A percentile compares a stretch with the other conserved stretches of the same genome.
Evolutionary conservation across 495 filamentous ascomycete species (phyloP).

Genomic region (Tetracladium setigerum): DNA sequence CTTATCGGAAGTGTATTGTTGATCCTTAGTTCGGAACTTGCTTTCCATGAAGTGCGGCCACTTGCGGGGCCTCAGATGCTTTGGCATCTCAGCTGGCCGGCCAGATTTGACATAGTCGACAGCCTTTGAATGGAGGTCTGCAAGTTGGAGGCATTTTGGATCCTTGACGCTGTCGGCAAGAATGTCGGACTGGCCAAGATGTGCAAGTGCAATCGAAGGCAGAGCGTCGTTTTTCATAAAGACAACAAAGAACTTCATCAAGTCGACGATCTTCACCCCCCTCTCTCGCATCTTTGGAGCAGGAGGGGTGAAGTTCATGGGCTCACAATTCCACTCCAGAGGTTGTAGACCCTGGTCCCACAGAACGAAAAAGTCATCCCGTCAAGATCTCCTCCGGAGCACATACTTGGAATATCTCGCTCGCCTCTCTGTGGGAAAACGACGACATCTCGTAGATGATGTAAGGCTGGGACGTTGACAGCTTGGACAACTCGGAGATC

Average conservation of each 20-base stretch:
- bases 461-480: constrained; percentile 64
- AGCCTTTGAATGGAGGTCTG: constrained; percentile 76
- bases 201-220: constrained; percentile 70
- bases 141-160: constrained; percentile 64
- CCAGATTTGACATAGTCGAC: constrained; percentile 96
- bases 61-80: constrained; percentile 44
- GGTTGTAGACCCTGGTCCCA: constrained; percentile 82
- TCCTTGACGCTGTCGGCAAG: constrained; percentile 55
- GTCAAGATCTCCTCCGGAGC: constrained; percentile 91
- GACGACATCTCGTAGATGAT: constrained; percentile 74
- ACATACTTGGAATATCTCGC: constrained; percentile 82
- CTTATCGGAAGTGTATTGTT: constrained; percentile 57
- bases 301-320: constrained; percentile 64
- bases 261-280: constrained; percentile 57
- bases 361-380: constrained; percentile 94
- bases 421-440: constrained; percentile 83
- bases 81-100: constrained; percentile 57
- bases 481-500: constrained; percentile 86
- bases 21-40: constrained; percentile 35
- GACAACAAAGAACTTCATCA: constrained; percentile 78
- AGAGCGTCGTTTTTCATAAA: constrained; percentile 93
- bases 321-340: constrained; percentile 53
- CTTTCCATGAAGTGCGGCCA: constrained; percentile 96
- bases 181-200: constrained; percentile 70
- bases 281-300: constrained; percentile 40